A percentile compares a stretch with the other conserved stretches of the same genome.
phyloP scores from a whole-genome alignment of 345 rosid genomes.

The Lepidium sativum region DNA sequence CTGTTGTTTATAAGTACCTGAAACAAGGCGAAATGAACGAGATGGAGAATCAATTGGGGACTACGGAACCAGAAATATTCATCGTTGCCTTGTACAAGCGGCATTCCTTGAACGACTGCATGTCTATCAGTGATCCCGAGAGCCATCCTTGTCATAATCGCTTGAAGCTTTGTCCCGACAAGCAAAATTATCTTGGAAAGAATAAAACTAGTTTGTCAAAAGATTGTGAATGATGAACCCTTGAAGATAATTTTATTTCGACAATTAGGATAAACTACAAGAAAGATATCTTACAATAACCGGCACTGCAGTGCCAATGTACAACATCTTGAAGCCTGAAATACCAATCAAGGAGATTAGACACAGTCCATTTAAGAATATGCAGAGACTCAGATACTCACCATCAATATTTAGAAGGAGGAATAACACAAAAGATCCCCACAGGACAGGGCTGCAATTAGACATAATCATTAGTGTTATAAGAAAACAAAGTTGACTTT shows the following conservation, averaged over 20 bases:
- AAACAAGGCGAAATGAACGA: conserved; percentile 86
- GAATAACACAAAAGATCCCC: conserved; percentile 84
- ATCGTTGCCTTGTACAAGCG: conserved; percentile 90
- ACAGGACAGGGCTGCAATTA: conserved; percentile 62
- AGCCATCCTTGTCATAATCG: conserved; percentile 77
- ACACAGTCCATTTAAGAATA: neutral
- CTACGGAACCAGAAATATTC: conserved; percentile 79
- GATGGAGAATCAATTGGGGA: conserved; percentile 70
- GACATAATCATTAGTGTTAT: neutral
- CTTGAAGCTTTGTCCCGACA: conserved; percentile 84
- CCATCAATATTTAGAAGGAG: conserved; percentile 70
- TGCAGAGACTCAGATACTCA: no score
- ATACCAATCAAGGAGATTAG: neutral
- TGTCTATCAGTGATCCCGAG: conserved; percentile 59
- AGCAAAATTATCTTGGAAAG: conserved; percentile 74
- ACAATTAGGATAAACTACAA: neutral
- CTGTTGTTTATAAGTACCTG: conserved; percentile 43
- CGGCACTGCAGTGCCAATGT: conserved; percentile 62
- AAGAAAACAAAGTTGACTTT: neutral
- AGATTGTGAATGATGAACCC: conserved; percentile 2
- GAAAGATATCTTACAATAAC: conserved; percentile 51
- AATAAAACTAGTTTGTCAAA: neutral
- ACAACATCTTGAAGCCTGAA: conserved; percentile 72
- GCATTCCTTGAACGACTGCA: conserved; percentile 94
- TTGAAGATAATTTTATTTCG: neutral